These are phyloP conservation scores for Candida easanensis DNA, from an alignment of 805 yeast genomes.

Conservation along the genomic window DNA sequence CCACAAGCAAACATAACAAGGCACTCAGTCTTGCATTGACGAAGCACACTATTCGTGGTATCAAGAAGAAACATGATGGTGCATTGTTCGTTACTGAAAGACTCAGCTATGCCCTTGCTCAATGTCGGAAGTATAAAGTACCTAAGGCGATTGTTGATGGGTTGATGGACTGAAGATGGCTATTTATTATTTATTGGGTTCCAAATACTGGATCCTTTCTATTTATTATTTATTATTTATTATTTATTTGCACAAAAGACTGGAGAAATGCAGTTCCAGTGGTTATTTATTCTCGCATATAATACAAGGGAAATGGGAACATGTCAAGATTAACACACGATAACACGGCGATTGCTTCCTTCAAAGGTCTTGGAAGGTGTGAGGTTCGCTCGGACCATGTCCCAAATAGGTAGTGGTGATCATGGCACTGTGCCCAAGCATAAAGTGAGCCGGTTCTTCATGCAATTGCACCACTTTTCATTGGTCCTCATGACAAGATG, in stretches of 20 bases:
- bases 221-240: not conserved
- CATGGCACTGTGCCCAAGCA: too few species aligned
- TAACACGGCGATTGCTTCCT: too few species aligned
- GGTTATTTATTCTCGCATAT: too few species aligned
- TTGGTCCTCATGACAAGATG: too few species aligned
- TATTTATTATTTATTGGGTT: slow-evolving; percentile 1
- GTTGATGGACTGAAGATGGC: slow-evolving; percentile 5
- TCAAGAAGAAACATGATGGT: slow-evolving; percentile 5
- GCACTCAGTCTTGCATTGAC: slow-evolving; percentile 5
- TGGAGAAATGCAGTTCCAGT: too few species aligned
- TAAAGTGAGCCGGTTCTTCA: too few species aligned
- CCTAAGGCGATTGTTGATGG: slow-evolving; percentile 9
- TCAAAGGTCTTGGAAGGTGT: too few species aligned
- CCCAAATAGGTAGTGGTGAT: too few species aligned
- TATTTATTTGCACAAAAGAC: slow-evolving; percentile 1
- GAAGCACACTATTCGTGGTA: slow-evolving; percentile 10
- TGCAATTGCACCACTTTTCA: too few species aligned
- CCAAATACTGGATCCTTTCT: not conserved
- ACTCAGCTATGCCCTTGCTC: slow-evolving; percentile 12
- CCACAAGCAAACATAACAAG: slow-evolving; percentile 4
- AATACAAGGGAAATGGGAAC: too few species aligned
- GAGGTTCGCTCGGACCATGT: too few species aligned
- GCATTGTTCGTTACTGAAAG: slow-evolving; percentile 9
- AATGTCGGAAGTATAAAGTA: slow-evolving; percentile 12
- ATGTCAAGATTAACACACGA: too few species aligned